Conservation (phyloP, 2,329 filamentous ascomycete genomes). For the Diaporthe caulivora region DNA sequence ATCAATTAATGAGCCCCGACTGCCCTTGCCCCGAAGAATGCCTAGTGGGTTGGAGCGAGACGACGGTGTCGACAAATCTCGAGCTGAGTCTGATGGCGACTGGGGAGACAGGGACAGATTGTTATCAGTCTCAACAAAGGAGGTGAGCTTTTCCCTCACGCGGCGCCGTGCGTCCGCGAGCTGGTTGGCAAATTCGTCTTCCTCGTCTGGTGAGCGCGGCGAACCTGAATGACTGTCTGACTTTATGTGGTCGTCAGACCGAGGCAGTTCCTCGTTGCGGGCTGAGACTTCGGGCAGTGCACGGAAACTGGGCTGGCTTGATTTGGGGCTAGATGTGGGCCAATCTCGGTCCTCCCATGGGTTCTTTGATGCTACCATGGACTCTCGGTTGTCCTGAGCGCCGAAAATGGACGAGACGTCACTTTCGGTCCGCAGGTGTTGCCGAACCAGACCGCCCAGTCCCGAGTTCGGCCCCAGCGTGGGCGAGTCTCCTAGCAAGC, state of each 20-base stretch:
- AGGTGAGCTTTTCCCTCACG: constrained; percentile 80
- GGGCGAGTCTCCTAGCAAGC: constrained; percentile 75
- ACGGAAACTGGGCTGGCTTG: constrained; percentile 4
- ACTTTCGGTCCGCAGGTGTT: constrained; percentile 87
- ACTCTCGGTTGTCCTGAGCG: constrained; percentile 38
- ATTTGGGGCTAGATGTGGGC: not conserved
- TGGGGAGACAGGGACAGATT: constrained; percentile 55
- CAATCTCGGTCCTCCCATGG: constrained; percentile 23
- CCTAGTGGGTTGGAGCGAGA: constrained; percentile 69
- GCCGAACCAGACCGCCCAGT: constrained; percentile 83
- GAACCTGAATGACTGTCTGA: constrained; percentile 24
- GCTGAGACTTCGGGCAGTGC: not conserved
- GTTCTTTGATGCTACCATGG: constrained; percentile 11
- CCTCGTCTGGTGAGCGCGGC: constrained; percentile 55
- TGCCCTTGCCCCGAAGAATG: constrained; percentile 75
- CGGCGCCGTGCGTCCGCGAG: constrained; percentile 77
- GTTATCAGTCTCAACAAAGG: constrained; percentile 74
- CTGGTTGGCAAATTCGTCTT: constrained; percentile 80
- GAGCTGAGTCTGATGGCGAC: constrained; percentile 49
- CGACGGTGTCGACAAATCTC: constrained; percentile 48
- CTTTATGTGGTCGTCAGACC: not conserved
- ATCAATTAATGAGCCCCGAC: constrained; percentile 58
- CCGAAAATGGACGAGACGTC: constrained; percentile 84
- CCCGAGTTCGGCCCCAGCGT: constrained; percentile 79
- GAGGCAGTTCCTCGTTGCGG: not conserved